Base-by-base conservation (phyloP, 1,139 yeast species). In the Suhomyces wounanorum region DNA sequence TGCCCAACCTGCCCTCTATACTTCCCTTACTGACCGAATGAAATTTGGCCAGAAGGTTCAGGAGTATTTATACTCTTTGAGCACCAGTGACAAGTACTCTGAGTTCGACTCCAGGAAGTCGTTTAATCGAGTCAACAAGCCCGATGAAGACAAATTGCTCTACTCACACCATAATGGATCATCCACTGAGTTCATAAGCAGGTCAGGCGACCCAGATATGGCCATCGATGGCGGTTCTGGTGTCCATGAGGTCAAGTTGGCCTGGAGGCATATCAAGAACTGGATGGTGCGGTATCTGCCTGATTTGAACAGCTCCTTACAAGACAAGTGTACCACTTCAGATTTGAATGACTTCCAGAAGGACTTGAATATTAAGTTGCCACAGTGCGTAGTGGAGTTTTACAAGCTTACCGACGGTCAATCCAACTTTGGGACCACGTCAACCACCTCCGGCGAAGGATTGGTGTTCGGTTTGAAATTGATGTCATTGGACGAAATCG, bases 341-440 rank as follows among this genome's bases (percentile, higher is more conserved):
- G 94, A 87, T 62, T 70, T 87, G 43, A 66, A 68, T 31, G 85
- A 82, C 57, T 86, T 87, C 30, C 90, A 86, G 63, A 79, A 78
- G 58, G 91, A 85, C 63, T 70, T 87, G 59, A 77, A 73, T 35
- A 69, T 84, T 28, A 69, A 65, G 51, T 73, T 86, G 39, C 94
- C 94, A 1, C 69, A 78, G 7, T 79, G 87, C 47, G 83, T 87
- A 9, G 61, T 78, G 36, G 85, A 85, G 26, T 84, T 85, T 43
- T 74, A 79, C 56, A 73, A 81, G 52, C 66, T 83, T 38, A 89
- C 88, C 49, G 92, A 86, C 59, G 94, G 94, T 16, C 94, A 87
- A 66, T 65, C 70, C 73, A 78, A 62, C 67, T 78, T 63, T 55
- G 81, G 61, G n/a, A 65, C 65, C 35, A 69, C 69, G 44, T 65